Conservation (phyloP, 768 basidiomycete genomes). For the Nevesoporus exiguus region DNA sequence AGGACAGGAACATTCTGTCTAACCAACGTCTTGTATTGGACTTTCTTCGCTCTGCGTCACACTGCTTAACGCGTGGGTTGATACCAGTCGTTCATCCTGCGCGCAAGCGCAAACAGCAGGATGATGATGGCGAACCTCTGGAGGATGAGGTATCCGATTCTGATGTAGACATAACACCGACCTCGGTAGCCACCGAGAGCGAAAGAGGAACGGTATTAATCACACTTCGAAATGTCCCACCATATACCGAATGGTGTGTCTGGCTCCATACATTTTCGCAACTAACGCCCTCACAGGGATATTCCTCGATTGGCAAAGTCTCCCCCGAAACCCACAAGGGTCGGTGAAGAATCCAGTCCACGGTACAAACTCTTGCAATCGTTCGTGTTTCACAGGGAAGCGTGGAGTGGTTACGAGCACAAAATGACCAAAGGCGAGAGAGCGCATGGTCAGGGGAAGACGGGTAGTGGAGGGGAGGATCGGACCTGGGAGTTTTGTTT, state of each 20-base stretch:
- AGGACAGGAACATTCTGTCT: conserved; percentile 86
- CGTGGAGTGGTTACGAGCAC: conserved; percentile 88
- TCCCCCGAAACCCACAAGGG: conserved; percentile 52
- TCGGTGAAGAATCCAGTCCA: conserved; percentile 54
- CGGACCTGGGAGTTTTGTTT: conserved; percentile 88
- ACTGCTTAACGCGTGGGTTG: conserved; percentile 56
- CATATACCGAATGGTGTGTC: conserved; percentile 82
- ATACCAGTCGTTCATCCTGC: conserved; percentile 41
- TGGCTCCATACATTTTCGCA: conserved; percentile 5
- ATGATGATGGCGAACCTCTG: conserved; percentile 39
- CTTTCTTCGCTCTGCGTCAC: conserved; percentile 73
- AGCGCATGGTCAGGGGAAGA: conserved; percentile 60
- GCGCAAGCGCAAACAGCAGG: conserved; percentile 43
- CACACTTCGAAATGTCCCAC: conserved; percentile 80
- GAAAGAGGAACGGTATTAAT: conserved; percentile 74
- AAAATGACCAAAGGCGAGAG: conserved; percentile 91
- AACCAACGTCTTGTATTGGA: conserved; percentile 83
- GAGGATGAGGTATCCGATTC: conserved; percentile 12
- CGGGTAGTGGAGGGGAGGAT: conserved; percentile 72
- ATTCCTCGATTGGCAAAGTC: conserved; percentile 71
- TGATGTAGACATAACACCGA: conserved; percentile 10
- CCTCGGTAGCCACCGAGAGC: conserved; percentile 25
- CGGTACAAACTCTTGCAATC: conserved; percentile 70
- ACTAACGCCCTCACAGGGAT: conserved; percentile 49
- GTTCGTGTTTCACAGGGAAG: conserved; percentile 65